Base-by-base conservation (phyloP, 1,139 yeast species). In the Yamadazyma conglobata region DNA sequence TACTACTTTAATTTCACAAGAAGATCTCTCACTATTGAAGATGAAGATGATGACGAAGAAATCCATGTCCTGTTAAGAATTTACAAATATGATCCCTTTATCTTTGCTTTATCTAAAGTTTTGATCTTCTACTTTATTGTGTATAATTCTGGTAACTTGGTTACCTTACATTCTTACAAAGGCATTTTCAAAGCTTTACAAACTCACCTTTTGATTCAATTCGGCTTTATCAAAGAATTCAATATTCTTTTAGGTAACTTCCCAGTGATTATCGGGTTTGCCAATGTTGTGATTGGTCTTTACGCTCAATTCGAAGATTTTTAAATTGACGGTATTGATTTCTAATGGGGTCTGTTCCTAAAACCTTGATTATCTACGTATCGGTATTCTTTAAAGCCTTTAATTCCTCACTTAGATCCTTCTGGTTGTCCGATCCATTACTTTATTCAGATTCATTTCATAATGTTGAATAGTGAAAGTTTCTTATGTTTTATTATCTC, bases 1-100 rank as follows among this genome's bases (percentile, higher is more conserved):
- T 74, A 70, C 55, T 75, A 69, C 54, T 48, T 75, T 46, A 75
- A 75, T 53, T 75, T 75, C 52, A 60, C 77, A 35, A 63, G 70
- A 46, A 59, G 72, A 57, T 54, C 67, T 35, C 56, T 66, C 37
- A 54, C 56, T 22, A 52, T 60, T 37, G 67, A 60, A 38, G 64
- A 70, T 42, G n/a, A n/a, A n/a, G n/a, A n/a, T n/a, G n/a, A n/a
- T n/a, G n/a, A n/a, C n/a, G n/a, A n/a, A n/a, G 71, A 70, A 32
- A 58, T 54, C 25, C 52, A 51, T 20, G 42, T 61, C 22, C 49
- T 58, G 23, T 54, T 56, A 10, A 59, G 70, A 47, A 56, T 60
- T 35, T 64, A 64, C 55, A 56, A 52, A 33, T 67, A 56, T 50
- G 85, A 78, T 52, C 83, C 84, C 21, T 67, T 77, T 43, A 61